Base-by-base conservation (phyloP, 2,329 filamentous ascomycete genomes). In the Xylariaceae sp. region DNA sequence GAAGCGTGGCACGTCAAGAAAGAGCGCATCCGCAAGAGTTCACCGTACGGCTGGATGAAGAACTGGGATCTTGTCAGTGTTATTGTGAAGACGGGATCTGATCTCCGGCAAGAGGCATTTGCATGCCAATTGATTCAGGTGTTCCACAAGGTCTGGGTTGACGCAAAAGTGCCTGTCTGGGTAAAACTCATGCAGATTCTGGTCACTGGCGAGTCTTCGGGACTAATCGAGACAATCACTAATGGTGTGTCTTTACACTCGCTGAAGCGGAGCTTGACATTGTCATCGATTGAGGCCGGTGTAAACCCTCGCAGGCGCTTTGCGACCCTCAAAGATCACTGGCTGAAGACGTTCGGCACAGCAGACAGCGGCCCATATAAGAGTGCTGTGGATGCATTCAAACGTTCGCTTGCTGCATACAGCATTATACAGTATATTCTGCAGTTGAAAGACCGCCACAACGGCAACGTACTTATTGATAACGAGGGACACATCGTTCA, bases 1-100 rank as follows among this genome's bases (percentile, higher is more conserved):
- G 90, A 94, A 74, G 90, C 90, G 17, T 94, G 90, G 90, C 85
- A 88, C 66, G 82, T 86, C 57, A 94, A 94, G 74, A 90, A 88
- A 68, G 90, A 93, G 73, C 88, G 90, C 17, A 91, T 94, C 71
- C 83, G 90, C 62, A 88, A 89, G 67, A 89, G 89, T 1, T 93
- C 89, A 0, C 90, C 90, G 0, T 94, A 92, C 70, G 90, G 90
- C 8, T 91, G 88, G 85, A 90, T 92, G 86, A 90, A 90, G 76
- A 93, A 92, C 70, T 94, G 90, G 90, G 90, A 94, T 69, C 80
- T 94, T 23, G 80, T 94, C 63, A 92, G 88, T 70, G 89, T 94
- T 61, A 94, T 94, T 69, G 88, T 94, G 67, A 94, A 94, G 77
- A 94, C 90, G 9, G 89, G 90, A 2, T 88, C 88, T 2, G 89